Evolutionary conservation across 2,329 filamentous ascomycete genomes (phyloP), one percentile per base, ranked within the genome.

Genomic region (Claviceps maximensis): DNA sequence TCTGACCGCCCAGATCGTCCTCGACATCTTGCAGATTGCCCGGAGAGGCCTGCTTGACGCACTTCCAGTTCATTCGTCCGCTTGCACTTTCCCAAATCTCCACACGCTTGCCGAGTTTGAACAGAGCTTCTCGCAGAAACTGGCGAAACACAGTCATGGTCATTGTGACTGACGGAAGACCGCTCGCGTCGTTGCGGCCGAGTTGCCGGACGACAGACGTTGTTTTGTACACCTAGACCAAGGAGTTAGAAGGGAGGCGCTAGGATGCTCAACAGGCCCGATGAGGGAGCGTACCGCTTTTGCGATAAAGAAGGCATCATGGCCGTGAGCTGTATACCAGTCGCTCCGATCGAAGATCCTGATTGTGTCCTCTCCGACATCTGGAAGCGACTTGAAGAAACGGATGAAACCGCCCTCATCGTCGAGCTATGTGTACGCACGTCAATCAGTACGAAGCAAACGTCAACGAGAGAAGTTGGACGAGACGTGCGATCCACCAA

Each of bases 11-110:
- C 0, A 98, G 76, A 58, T 98, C 93, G 52, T 98, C 93, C 67
- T 98, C 93, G 23, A 98, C 86, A 63, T 96, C 91, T 68, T 98
- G 93, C 25, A 98, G 71, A 67, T 98, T 98, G 27, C 93, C 94
- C 0, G 93, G 93, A 5, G 91, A 97, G 5, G 93, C 90, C 66
- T 93, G 86, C 70, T 97, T 97, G 55, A 77, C 77, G 56, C 95
- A 74, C 65, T 93, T 94, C 91, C 93, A 98, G 63, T 88, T 87
- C 77, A 89, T 93, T 42, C 88, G 83, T 6, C 86, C 82, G 19
- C 76, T 83, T 2, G 77, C 74, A 41, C 83, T 89, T 55, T 85
- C 82, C 80, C 88, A 95, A 57, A 98, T 89, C 68, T 98, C 91
- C 55, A 98, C 74, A 46, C 91, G 80, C 70, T 93, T 96, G 59